Percentiles rank a stretch among this genome's conserved stretches.
These are phyloP conservation scores for Graphilbum fragrans DNA, from an alignment of 2,329 filamentous ascomycete species.

Conservation along the genomic window DNA sequence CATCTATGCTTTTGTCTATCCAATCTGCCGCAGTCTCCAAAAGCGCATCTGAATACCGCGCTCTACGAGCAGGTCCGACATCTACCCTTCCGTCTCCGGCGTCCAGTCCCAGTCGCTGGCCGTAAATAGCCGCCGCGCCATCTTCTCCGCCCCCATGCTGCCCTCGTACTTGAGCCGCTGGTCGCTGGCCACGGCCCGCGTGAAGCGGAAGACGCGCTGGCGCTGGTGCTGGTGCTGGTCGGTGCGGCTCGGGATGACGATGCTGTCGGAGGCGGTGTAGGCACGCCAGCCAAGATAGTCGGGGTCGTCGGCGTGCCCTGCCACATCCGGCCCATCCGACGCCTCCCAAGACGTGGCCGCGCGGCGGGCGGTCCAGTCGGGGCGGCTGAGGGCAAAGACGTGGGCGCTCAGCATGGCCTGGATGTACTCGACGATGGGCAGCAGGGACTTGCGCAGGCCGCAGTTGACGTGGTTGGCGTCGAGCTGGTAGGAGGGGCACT, in stretches of 20 bases:
- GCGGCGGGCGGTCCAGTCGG: conserved; percentile 32
- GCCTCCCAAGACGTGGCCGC: conserved; percentile 11
- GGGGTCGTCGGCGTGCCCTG: conserved; percentile 1
- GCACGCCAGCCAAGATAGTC: background rate
- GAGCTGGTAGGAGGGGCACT: conserved; percentile 62
- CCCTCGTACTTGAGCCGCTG: conserved; percentile 36
- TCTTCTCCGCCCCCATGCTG: conserved; percentile 34
- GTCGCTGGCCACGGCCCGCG: conserved; percentile 35
- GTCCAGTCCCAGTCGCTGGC: conserved; percentile 49
- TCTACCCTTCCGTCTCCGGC: conserved; percentile 25
- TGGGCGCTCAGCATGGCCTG: conserved; percentile 40
- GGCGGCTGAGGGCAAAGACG: conserved; percentile 29
- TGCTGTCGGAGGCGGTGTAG: background rate
- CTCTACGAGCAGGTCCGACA: background rate
- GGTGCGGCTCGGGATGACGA: background rate
- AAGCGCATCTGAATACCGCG: no score
- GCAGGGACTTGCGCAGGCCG: conserved; percentile 51
- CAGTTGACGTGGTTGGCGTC: conserved; percentile 64
- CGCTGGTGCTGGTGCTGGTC: background rate
- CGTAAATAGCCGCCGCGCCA: conserved; percentile 42
- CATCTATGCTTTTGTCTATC: no score
- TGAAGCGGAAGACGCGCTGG: conserved; percentile 32
- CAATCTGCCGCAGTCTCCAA: no score
- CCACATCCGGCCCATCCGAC: background rate
- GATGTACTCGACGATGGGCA: conserved; percentile 55